These are phyloP conservation scores for Oxyria digyna DNA, from an alignment of 148 eudicot species.

Conservation along the genomic window DNA sequence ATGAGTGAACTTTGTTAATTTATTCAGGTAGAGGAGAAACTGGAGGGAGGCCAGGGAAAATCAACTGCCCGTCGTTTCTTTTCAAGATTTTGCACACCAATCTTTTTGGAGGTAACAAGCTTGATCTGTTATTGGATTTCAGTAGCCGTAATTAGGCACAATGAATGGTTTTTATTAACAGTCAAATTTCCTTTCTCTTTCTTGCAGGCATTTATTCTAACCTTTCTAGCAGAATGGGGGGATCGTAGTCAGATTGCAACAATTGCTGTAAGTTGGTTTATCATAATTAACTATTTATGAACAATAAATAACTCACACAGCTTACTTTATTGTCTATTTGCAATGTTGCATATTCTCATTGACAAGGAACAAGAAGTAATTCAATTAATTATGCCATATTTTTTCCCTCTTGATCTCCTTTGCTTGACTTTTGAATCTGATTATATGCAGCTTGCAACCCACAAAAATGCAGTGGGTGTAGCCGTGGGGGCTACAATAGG, in stretches of 20 bases:
- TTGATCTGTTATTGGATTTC: background rate
- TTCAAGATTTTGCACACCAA: conserved; percentile 88
- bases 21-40: conserved; percentile 90
- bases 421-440: background rate
- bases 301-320: background rate
- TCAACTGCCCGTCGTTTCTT: conserved; percentile 59
- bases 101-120: conserved; percentile 70
- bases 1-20: background rate
- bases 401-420: background rate
- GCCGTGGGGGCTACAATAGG: conserved; percentile 74
- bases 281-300: background rate
- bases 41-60: conserved; percentile 89
- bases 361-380: background rate
- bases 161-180: background rate
- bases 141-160: background rate
- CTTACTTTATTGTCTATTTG: too few species aligned
- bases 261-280: conserved; percentile 66
- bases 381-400: background rate
- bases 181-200: background rate
- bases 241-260: conserved; percentile 99
- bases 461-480: conserved; percentile 90
- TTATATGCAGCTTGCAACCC: conserved; percentile 64
- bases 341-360: too few species aligned
- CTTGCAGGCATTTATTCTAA: conserved; percentile 89
- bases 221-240: conserved; percentile 98